Evolutionary conservation across 2,329 filamentous ascomycete species (phyloP), one percentile per base, ranked within the genome.

Genomic region (Neobulgaria alba): DNA sequence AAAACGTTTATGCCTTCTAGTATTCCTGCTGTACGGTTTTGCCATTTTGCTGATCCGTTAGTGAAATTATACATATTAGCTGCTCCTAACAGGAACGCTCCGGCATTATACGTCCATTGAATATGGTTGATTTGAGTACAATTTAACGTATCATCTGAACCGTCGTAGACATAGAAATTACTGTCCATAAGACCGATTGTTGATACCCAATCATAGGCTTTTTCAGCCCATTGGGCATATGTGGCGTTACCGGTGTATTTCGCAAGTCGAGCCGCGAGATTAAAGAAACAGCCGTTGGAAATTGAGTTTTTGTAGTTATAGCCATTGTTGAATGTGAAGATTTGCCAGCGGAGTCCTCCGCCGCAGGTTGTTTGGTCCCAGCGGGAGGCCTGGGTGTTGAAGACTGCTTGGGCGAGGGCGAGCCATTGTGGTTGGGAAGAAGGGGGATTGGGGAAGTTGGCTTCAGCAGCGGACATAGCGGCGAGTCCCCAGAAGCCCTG

Each of bases 311-410:
- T 92, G 70, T 90, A 88, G 53, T 82, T 73, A 62, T 81, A 94
- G 10, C 87, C 88, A 30, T 73, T 77, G 57, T 93, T 92, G 67
- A 85, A 88, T 1, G 75, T 70, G 58, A 84, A 90, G 35, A 94
- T 87, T 63, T 94, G 87, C 85, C 85, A 90, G 47, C 83, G 75
- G 37, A 92, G 61, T 4, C 86, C 87, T 30, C 86, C 86, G n/a
- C 68, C 70, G 52, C 86, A 93, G 38, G 75, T 65, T 1, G 68
- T 61, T 1, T 60, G 67, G 47, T 89, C 84, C 86, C 85, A 92
- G 29, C 85, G 75, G 19, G 68, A 66, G 2, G 77, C 78, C 55
- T 90, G 85, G 2, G 78, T 81, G 59, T 93, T 86, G 67, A 92
- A 93, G 20, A 87, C 82, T 37, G 81, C 83, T 58, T 88, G 79